Base-by-base conservation (phyloP, 441 rosid species). In the Bocquillonia castaneifolia region DNA sequence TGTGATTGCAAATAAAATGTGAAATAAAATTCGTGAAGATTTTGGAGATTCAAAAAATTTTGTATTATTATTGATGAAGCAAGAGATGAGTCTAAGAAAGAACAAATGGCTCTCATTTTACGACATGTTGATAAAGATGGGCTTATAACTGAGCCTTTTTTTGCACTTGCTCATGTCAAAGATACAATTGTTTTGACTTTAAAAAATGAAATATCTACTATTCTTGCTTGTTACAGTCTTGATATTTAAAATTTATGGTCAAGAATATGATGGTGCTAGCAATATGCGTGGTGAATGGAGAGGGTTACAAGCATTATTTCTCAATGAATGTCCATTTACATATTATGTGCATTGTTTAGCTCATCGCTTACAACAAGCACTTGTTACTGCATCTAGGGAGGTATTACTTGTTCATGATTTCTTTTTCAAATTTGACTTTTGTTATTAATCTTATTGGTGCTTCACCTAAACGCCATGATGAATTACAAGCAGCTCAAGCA, bases 261-360 rank as follows among this genome's bases (percentile, higher is more conserved):
- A n/a, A n/a, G n/a, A n/a, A n/a, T n/a, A n/a, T n/a, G n/a, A n/a
- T n/a, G n/a, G n/a, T n/a, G n/a, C n/a, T n/a, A n/a, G n/a, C n/a
- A n/a, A n/a, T n/a, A n/a, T n/a, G n/a, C n/a, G 1, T 2, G 28
- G 26, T 3, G 55, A 51, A 22, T 51, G 55, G 28, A n/a, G 5
- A 18, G 55, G 28, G 6, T 22, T 20, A 6, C 55, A 51, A 20
- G 4, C 55, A 10, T 8, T 51, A 3, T 0, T 51, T n/a, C 8
- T 23, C 20, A 51, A 51, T 3, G 5, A 51, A 4, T 51, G 28
- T 22, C 28, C 3, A 18, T 20, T 18, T 51, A 10, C 55, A 18
- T 51, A 51, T 22, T n/a, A 62, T 32, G 45, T 70, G 3, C 63
- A 62, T 62, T 62, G 56, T 63, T 61, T 62, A 14, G 28, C 55